Evolutionary conservation across 2,329 filamentous ascomycete genomes (phyloP), one percentile per base, ranked within the genome.

Genomic region (Claviceps citrina): DNA sequence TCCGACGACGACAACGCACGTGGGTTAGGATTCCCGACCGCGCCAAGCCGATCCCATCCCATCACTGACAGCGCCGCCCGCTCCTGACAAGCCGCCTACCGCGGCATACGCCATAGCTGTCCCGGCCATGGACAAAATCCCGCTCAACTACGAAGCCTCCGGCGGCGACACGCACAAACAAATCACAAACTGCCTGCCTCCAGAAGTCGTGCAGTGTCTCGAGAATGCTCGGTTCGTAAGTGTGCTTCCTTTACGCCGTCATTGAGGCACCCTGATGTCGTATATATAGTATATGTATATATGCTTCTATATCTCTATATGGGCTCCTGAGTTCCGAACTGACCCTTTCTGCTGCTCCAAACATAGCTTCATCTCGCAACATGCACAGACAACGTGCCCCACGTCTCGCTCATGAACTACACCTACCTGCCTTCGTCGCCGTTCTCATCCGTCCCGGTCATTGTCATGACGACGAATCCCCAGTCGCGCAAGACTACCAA

Each of bases 391-490:
- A 81, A 91, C 54, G 69, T 78, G 47, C 91, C 91, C 8, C 85
- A 96, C 59, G 84, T 96, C 49, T 93, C 86, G 28, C 76, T 98
- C 48, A 98, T 98, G 91, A 95, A 93, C 68, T 96, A 96, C 67
- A 96, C 91, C 55, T 96, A 95, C 64, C 81, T 98, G 18, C 81
- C 86, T 30, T 77, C 71, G 5, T 84, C 82, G 13, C 78, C 77
- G 30, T 81, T 77, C 60, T 71, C 74, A 30, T 55, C 70, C 38
- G 62, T 66, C n/a, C 80, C 85, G n/a, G 81, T 86, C 47, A 93
- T 96, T 55, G 81, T 96, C 68, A 87, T 89, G 82, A 96, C 91
- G 41, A 93, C 82, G 34, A 85, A 85, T 50, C 76, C 79, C 1
- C 73, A 76, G 42, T 84, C 80, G 27, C 80, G 78, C 50, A 91